Evolutionary conservation across 2,329 filamentous ascomycete genomes (phyloP), one percentile per base, ranked within the genome.

Genomic region (Fusarium piperis): DNA sequence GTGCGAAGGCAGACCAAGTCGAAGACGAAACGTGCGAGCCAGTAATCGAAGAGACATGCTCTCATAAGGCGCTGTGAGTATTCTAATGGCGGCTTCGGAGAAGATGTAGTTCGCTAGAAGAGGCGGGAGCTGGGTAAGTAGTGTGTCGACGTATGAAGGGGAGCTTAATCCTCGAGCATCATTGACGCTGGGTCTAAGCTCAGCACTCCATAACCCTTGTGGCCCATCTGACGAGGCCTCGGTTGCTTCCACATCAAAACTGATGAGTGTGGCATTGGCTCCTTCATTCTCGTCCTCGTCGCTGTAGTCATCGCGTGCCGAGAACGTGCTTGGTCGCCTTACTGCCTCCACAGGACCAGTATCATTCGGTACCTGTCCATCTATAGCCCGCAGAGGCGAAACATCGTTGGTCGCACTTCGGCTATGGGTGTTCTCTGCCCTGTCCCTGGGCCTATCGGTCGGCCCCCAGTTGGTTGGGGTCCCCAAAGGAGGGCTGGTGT

Each of bases 211-310:
- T 2, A 87, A 77, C 15, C 86, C 88, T 2, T 85, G 80, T 2
- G 85, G 85, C 3, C 88, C 86, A 4, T 82, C 83, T 1, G 86
- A 60, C 52, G 44, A 48, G 16, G 26, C 44, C 26, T 89, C 88
- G 4, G 84, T 86, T 0, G 88, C 85, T 68, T 90, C 88, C 30
- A 90, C 87, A 62, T 90, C 88, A 62, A 90, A 90, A 70, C 87
- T 89, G 58, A 90, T 89, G 6, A 90, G 79, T 0, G 88, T 89
- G 2, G 87, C 85, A 61, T 85, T 88, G 26, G 89, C 80, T 53
- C 85, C 83, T 53, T 88, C 88, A 15, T 85, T 81, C 16, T 88
- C 88, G 55, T 89, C 87, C 59, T 90, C 88, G 52, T 90, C 88
- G 13, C 83, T 87, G 12, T 81, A 88, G 41, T 88, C 87, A 63